Evolutionary conservation across 306 rosid species (phyloP), one percentile per base, ranked within the genome.

Genomic region (Cucurbita moschata): DNA sequence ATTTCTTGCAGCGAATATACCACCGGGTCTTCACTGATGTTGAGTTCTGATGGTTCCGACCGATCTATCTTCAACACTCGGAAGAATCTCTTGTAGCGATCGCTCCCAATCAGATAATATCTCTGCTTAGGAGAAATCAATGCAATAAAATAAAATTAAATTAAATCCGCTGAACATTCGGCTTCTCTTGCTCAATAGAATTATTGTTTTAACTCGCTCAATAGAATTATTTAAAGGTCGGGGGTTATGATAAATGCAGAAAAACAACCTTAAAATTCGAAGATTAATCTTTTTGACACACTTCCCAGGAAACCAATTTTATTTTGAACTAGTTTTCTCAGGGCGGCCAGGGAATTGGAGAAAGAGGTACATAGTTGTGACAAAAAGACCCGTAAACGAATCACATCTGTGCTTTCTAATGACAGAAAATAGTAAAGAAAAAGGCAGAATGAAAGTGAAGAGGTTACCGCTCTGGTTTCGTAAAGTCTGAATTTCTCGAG

Each of bases 61-160:
- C 98, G 95, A 81, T 94, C 98, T 5, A 94, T 87, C 84, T 94
- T 94, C 82, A 94, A 77, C 19, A 94, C 96, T 3, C 97, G 88
- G 74, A 82, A 87, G 79, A 85, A 80, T 71, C 80, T 84, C 87
- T 90, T 90, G 77, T 85, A 81, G 63, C 96, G 85, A 84, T 94
- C 98, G 70, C 96, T 87, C 8, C 97, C 98, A 7, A 94, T 86
- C 40, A 94, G 78, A 78, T 89, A 94, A 67, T 86, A 90, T 58
- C 97, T 82, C 96, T 91, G 81, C 50, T 62, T 52, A 42, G 56
- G 62, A 21, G 54, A 57, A 73, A 8, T 19, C 73, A 44, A 67
- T 9, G 59, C 71, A 49, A 47, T 54, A 39, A 43, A 11, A 60
- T 42, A 16, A 43, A 11, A 60, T 42, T 16, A 55, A 46, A 11